A percentile compares a stretch with the other conserved stretches of the same genome.
phyloP scores from a whole-genome alignment of 1,284 basidiomycete genomes.

The Rhizoctonia solani region DNA sequence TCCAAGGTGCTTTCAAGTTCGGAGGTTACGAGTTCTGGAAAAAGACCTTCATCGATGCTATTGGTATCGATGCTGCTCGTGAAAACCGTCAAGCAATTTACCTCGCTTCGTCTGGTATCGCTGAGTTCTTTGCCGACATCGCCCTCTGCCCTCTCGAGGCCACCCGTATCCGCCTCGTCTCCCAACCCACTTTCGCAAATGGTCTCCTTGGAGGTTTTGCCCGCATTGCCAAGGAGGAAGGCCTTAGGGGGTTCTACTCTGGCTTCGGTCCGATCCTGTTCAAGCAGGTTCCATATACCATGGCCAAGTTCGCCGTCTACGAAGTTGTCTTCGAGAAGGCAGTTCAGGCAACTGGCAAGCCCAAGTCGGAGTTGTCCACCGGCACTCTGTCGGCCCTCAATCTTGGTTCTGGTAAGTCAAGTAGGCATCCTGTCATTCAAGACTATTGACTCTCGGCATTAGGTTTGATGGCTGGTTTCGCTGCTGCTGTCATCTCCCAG shows the following conservation, averaged over 20 bases:
- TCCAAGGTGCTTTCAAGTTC: conserved; percentile 97
- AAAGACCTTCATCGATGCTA: conserved; percentile 82
- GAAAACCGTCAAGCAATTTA: conserved; percentile 94
- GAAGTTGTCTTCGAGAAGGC: conserved; percentile 52
- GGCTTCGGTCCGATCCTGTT: conserved; percentile 61
- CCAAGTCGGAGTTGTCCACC: conserved; percentile 50
- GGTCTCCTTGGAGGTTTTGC: conserved; percentile 56
- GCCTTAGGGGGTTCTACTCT: conserved; percentile 55
- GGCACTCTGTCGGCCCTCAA: conserved; percentile 48
- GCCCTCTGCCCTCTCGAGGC: conserved; percentile 56
- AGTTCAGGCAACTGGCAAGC: conserved; percentile 51
- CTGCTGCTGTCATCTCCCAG: conserved; percentile 62
- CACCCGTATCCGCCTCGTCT: conserved; percentile 61
- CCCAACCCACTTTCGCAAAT: conserved; percentile 54
- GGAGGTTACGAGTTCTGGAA: conserved; percentile 97
- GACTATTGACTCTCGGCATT: conserved; percentile 21
- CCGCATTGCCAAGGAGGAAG: conserved; percentile 56
- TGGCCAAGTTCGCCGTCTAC: conserved; percentile 58
- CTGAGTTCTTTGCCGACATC: conserved; percentile 94
- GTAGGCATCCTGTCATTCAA: conserved; percentile 34
- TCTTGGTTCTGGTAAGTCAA: conserved; percentile 45
- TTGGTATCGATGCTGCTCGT: conserved; percentile 80
- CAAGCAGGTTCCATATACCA: conserved; percentile 57
- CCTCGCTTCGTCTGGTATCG: conserved; percentile 90
- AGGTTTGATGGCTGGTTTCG: conserved; percentile 58